Base-by-base conservation (phyloP, 768 basidiomycete species). In the Mycena belliarum region DNA sequence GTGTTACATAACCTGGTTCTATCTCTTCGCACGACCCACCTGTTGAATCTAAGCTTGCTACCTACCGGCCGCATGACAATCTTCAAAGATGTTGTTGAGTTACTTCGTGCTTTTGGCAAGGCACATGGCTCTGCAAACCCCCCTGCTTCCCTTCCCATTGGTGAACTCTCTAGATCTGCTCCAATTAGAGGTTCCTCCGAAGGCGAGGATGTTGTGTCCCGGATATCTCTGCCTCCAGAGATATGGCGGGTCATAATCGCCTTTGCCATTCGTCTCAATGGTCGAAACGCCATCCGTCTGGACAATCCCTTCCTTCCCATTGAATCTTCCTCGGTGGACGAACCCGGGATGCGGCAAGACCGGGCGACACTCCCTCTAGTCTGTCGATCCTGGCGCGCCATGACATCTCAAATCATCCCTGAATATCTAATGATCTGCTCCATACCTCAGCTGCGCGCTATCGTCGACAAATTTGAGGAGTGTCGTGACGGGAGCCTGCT, bases 191-290 rank as follows among this genome's bases (percentile, higher is more conserved):
- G n/a, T 20, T 40, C 38, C 20, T 3, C 24, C 29, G 3, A 32
- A 14, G 33, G n/a, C n/a, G 23, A 51, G 12, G 21, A 57, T 29
- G 49, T 15, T 10, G 42, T 28, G 2, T 32, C 26, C 16, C 23
- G 16, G 28, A 28, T 7, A 35, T 23, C 33, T 16, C 33, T 57
- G 23, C 68, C 75, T 3, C 69, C 69, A 33, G 75, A 76, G 50
- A 65, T 77, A n/a, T 80, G 78, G 76, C 67, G 71, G 14, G 72
- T 71, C 44, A 74, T 79, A 16, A 68, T 80, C 7, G 53, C 69
- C 15, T 71, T 68, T 23, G 61, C 74, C 14, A 59, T 74, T 59
- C 68, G 75, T 25, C 63, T 74, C 4, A 68, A 74, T 4, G 76
- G 75, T 0, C 61, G 70, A 10, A 60, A 68, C 24, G 65, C 69